These are phyloP conservation scores for Eimeria zaria DNA, from an alignment of 169 alveolate species.

Conservation along the genomic window DNA sequence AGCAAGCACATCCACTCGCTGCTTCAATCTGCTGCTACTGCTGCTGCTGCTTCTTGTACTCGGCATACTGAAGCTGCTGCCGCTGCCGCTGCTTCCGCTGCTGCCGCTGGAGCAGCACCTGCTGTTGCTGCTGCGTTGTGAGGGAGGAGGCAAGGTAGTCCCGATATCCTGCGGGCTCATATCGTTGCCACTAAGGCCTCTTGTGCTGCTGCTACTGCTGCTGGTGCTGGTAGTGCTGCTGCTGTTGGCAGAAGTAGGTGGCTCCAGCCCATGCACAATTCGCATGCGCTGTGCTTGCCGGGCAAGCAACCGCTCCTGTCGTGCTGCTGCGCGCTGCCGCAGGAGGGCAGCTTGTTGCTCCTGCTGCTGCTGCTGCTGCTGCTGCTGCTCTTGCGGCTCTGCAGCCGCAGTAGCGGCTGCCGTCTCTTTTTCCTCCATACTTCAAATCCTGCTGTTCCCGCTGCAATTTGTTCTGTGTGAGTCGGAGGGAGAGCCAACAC, in stretches of 20 bases:
- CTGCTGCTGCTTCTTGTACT: no score
- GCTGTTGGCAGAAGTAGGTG: neutral
- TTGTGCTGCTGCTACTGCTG: neutral
- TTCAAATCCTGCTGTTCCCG: neutral
- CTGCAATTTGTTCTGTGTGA: neutral
- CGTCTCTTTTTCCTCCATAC: neutral
- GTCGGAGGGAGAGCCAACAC: neutral
- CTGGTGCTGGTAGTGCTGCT: neutral
- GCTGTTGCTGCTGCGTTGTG: no score
- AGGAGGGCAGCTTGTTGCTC: neutral
- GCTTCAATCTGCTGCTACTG: neutral
- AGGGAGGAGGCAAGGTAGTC: no score
- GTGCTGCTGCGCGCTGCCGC: slow-evolving; percentile 12
- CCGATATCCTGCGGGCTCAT: no score
- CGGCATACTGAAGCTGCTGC: no score
- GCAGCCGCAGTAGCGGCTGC: neutral
- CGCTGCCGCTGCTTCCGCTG: neutral
- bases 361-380: slow-evolving; percentile 9
- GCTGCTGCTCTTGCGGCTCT: neutral
- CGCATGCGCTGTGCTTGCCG: slow-evolving; percentile 36
- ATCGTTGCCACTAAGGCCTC: no score
- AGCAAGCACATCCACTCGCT: neutral
- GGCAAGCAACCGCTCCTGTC: slow-evolving; percentile 13
- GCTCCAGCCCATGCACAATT: neutral
- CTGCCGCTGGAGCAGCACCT: neutral